These are phyloP conservation scores for Madurella mycetomatis DNA, from an alignment of 2,329 filamentous ascomycete genomes.

Conservation along the genomic window DNA sequence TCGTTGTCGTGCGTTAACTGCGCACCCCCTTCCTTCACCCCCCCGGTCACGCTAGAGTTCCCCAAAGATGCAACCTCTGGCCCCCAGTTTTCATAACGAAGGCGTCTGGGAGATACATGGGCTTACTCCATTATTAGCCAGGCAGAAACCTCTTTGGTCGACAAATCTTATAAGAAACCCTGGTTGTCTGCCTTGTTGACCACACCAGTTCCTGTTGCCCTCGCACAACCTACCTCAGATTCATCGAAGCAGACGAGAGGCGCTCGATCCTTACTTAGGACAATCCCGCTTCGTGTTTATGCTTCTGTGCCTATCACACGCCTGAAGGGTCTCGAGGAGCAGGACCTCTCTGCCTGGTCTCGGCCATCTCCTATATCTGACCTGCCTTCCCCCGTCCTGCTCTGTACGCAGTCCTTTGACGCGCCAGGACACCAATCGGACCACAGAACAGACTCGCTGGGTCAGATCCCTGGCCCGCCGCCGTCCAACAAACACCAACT, in stretches of 20 bases:
- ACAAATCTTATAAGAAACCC: conserved; percentile 26
- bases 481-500: conserved; percentile 18
- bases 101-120: conserved; percentile 14
- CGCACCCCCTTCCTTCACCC: conserved; percentile 16
- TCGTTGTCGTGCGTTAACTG: conserved; percentile 13
- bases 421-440: conserved; percentile 26
- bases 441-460: conserved; percentile 16
- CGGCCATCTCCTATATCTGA: conserved; percentile 22
- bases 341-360: conserved; percentile 11
- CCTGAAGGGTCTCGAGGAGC: conserved; percentile 14
- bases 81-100: conserved; percentile 21
- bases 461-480: conserved; percentile 16
- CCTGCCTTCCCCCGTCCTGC: conserved; percentile 17
- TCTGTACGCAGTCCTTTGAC: conserved; percentile 13
- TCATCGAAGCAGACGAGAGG: conserved; percentile 15
- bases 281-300: conserved; percentile 7
- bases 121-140: conserved; percentile 28
- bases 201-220: conserved; percentile 15
- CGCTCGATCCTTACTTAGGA: background rate
- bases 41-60: conserved; percentile 17
- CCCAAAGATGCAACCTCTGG: conserved; percentile 22
- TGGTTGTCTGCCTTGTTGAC: conserved; percentile 23
- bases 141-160: conserved; percentile 24
- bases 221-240: conserved; percentile 21
- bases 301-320: conserved; percentile 12